A percentile compares a stretch with the other conserved stretches of the same genome.
Evolutionary conservation across 2,329 filamentous ascomycete genomes (phyloP).

Genomic region (Colletotrichum plurivorum): DNA sequence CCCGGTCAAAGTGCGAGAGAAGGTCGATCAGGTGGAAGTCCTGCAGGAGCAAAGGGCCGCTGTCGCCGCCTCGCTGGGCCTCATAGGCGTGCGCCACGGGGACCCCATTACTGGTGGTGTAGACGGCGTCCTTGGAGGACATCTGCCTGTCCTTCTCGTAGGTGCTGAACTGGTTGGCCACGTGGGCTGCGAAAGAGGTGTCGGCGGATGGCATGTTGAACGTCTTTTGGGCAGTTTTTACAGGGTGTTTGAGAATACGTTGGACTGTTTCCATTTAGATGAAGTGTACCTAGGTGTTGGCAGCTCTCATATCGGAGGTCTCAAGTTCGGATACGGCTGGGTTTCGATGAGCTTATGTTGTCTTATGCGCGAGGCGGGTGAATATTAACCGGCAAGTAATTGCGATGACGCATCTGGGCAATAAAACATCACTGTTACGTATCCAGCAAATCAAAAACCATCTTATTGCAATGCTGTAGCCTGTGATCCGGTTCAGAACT

Average conservation of each 20-base stretch:
- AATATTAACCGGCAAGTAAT: not conserved
- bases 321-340: not conserved
- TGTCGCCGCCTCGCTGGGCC: slow-evolving; percentile 68
- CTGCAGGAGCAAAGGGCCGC: slow-evolving; percentile 70
- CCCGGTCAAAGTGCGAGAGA: slow-evolving; percentile 72
- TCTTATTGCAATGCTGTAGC: not conserved
- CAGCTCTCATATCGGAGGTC: not conserved
- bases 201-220: slow-evolving; percentile 45
- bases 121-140: slow-evolving; percentile 58
- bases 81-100: slow-evolving; percentile 72
- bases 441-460: not conserved
- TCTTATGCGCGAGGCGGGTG: not conserved
- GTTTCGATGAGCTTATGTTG: not conserved
- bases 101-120: slow-evolving; percentile 69
- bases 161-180: slow-evolving; percentile 52
- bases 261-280: slow-evolving; percentile 7
- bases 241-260: slow-evolving; percentile 5
- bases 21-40: slow-evolving; percentile 75
- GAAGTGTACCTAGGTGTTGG: too few relatives aligned
- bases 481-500: not conserved
- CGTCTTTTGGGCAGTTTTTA: slow-evolving; percentile 12
- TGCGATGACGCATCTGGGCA: slow-evolving; percentile 8
- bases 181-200: slow-evolving; percentile 54
- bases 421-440: not conserved
- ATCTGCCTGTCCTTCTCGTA: slow-evolving; percentile 57